These are phyloP conservation scores for Fonsecaea multimorphosa DNA, from an alignment of 2,329 filamentous ascomycete genomes.

Conservation along the genomic window DNA sequence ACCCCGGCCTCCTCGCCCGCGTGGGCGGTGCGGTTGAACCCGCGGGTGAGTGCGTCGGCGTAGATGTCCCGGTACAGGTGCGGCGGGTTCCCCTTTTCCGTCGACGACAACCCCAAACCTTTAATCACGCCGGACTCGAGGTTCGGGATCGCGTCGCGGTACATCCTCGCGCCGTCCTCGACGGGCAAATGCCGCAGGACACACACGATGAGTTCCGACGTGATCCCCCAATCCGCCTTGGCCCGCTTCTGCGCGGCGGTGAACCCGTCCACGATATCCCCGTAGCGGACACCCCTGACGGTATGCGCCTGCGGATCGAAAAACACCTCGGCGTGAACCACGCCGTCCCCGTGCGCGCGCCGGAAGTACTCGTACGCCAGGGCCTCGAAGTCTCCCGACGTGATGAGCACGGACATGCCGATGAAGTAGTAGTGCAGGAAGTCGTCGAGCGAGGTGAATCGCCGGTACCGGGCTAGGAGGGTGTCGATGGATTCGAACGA, in stretches of 20 bases:
- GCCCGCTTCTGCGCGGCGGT: conserved; percentile 66
- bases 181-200: conserved; percentile 61
- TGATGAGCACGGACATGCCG: conserved; percentile 72
- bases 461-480: conserved; percentile 67
- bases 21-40: conserved; percentile 71
- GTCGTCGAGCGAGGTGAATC: conserved; percentile 74
- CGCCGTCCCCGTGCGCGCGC: conserved; percentile 67
- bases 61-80: conserved; percentile 68
- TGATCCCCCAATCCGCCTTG: conserved; percentile 66
- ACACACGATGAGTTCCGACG: conserved; percentile 72
- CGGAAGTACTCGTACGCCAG: conserved; percentile 75
- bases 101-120: conserved; percentile 73
- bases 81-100: conserved; percentile 62
- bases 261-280: conserved; percentile 69
- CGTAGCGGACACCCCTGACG: conserved; percentile 66
- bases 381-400: conserved; percentile 70
- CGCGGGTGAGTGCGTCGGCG: conserved; percentile 56
- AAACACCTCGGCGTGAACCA: conserved; percentile 78
- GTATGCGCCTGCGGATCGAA: conserved; percentile 81
- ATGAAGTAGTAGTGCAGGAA: conserved; percentile 79
- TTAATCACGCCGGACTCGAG: conserved; percentile 60
- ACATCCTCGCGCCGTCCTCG: conserved; percentile 31
- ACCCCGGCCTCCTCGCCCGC: conserved; percentile 77
- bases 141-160: conserved; percentile 41
- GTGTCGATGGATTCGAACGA: conserved; percentile 67